phyloP scores from a whole-genome alignment of 352 stramenopile genomes.

The Aphanomyces invadans region DNA sequence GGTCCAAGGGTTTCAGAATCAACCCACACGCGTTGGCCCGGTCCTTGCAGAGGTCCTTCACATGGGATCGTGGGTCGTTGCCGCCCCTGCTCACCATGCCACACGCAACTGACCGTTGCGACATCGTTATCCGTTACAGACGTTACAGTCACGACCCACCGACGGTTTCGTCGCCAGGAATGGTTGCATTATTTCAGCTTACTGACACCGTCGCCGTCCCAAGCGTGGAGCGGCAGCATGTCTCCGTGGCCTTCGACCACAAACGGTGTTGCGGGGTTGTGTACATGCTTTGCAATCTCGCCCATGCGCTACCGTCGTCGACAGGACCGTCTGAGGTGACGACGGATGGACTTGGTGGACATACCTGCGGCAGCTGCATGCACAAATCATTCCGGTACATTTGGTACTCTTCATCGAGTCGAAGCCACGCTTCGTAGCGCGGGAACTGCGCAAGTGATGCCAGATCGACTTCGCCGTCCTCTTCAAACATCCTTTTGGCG shows the following conservation, averaged over 20 bases:
- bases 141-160: background rate
- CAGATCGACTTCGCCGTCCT: conserved; percentile 1
- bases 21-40: background rate
- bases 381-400: conserved; percentile 38
- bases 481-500: conserved; percentile 30
- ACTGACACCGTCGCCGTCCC: background rate
- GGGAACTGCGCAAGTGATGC: conserved; percentile 32
- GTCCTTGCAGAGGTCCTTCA: background rate
- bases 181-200: background rate
- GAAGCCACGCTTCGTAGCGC: conserved; percentile 48
- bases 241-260: conserved; percentile 23
- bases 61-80: background rate
- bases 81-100: background rate
- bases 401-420: conserved; percentile 54
- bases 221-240: conserved; percentile 11
- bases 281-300: conserved; percentile 7
- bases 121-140: background rate
- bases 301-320: conserved; percentile 23
- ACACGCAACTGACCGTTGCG: background rate
- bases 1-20: background rate
- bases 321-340: background rate
- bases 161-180: background rate
- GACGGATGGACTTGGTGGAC: background rate
- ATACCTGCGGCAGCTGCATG: conserved; percentile 48
- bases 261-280: conserved; percentile 3